phyloP scores from a whole-genome alignment of 495 filamentous ascomycete species.

The Tuber borchii region DNA sequence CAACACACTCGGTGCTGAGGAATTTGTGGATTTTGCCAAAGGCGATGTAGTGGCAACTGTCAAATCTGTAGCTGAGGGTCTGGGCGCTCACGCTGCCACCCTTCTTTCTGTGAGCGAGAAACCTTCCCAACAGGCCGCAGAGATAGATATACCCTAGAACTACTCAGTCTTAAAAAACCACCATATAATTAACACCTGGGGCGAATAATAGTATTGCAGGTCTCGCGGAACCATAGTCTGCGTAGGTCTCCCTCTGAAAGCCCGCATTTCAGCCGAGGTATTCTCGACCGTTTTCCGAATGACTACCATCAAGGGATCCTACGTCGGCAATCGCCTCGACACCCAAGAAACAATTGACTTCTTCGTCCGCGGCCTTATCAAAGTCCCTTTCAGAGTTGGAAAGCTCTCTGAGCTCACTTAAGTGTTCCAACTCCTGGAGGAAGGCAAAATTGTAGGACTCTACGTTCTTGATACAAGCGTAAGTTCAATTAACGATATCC shows the following conservation, averaged over 20 bases:
- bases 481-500: constrained; percentile 1
- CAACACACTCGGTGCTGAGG: too few relatives aligned
- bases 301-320: constrained; percentile 87
- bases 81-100: constrained; percentile 82
- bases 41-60: too few relatives aligned
- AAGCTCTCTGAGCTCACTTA: constrained; percentile 65
- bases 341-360: constrained; percentile 82
- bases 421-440: constrained; percentile 68
- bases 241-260: constrained; percentile 75
- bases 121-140: constrained; percentile 87
- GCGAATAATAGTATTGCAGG: constrained; percentile 57
- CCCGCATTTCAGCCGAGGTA: constrained; percentile 72
- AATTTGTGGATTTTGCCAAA: too few relatives aligned
- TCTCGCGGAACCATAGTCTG: constrained; percentile 71
- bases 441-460: constrained; percentile 74
- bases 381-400: constrained; percentile 74
- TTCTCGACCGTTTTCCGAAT: constrained; percentile 80
- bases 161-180: background rate
- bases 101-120: constrained; percentile 78
- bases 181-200: background rate
- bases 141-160: constrained; percentile 40
- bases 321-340: constrained; percentile 86
- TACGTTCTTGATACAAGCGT: constrained; percentile 67
- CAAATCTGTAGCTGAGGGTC: too few relatives aligned
- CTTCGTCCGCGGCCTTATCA: constrained; percentile 75